A percentile compares a stretch with the other conserved stretches of the same genome.
Evolutionary conservation across 768 basidiomycete genomes (phyloP).

Genomic region (Daedalea quercina): DNA sequence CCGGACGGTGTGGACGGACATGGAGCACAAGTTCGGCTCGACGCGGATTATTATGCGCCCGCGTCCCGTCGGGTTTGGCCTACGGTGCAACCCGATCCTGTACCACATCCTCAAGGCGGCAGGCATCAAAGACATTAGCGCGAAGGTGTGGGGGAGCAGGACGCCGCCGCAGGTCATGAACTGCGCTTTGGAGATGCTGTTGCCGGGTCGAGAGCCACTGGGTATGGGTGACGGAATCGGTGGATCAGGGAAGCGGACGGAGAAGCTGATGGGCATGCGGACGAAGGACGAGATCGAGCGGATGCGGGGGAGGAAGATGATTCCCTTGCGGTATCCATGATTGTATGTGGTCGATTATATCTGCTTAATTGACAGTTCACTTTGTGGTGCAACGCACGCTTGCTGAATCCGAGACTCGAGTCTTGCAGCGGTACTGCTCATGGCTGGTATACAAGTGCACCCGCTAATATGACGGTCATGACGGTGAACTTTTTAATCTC

Average conservation of each 20-base stretch:
- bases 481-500: no score
- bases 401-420: no score
- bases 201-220: slow-evolving; percentile 75
- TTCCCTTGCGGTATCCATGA: slow-evolving; percentile 50
- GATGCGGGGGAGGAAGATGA: slow-evolving; percentile 73
- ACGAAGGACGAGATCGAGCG: slow-evolving; percentile 69
- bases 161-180: slow-evolving; percentile 87
- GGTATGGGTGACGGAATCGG: slow-evolving; percentile 81
- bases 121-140: slow-evolving; percentile 91
- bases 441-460: no score
- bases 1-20: slow-evolving; percentile 92
- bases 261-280: slow-evolving; percentile 71
- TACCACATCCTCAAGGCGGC: slow-evolving; percentile 90
- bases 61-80: slow-evolving; percentile 84
- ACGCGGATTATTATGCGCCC: slow-evolving; percentile 78
- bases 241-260: slow-evolving; percentile 59
- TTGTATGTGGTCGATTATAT: background rate
- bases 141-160: slow-evolving; percentile 91
- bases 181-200: slow-evolving; percentile 73
- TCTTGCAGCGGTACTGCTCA: no score
- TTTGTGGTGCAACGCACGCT: no score
- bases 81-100: slow-evolving; percentile 82
- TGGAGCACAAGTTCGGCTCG: slow-evolving; percentile 78
- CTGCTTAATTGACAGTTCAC: no score
- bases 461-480: no score